Conservation (phyloP, 352 stramenopile genomes). For the Pythium periplocum region DNA sequence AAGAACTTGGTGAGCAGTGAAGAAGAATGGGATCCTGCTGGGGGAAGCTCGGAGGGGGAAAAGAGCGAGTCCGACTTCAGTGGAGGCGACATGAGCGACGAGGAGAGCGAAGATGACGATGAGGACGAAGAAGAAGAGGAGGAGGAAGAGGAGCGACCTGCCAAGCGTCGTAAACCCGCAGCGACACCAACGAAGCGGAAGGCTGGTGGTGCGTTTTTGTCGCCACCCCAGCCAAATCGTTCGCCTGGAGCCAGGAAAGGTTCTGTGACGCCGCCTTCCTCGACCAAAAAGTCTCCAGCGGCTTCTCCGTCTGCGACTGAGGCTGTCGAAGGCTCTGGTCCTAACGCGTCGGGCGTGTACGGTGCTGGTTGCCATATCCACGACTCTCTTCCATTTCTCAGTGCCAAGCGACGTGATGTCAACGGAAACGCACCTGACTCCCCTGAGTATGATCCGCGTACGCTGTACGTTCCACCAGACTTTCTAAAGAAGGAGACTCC, state of each 20-base stretch:
- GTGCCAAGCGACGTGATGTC: conserved; percentile 83
- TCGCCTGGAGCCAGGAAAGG: conserved; percentile 3
- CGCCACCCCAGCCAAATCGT: conserved; percentile 2
- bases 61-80: conserved; percentile 18
- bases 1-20: conserved; percentile 38
- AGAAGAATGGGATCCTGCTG: conserved; percentile 30
- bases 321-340: conserved; percentile 13
- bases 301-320: conserved; percentile 11
- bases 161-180: conserved; percentile 35
- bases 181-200: conserved; percentile 13
- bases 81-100: conserved; percentile 11
- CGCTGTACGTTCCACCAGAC: conserved; percentile 83
- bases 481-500: conserved; percentile 91
- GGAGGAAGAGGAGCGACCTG: conserved; percentile 33
- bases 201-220: conserved; percentile 6
- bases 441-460: conserved; percentile 91
- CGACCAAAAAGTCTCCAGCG: conserved; percentile 10
- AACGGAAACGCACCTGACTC: conserved; percentile 77
- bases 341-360: conserved; percentile 26
- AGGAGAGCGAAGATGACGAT: conserved; percentile 19
- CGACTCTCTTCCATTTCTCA: conserved; percentile 90
- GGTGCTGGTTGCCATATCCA: conserved; percentile 80
- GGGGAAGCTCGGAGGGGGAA: conserved; percentile 15
- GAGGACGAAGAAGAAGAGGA: conserved; percentile 38
- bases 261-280: conserved; percentile 14